Evolutionary conservation across 139 green algal species (phyloP), one percentile per base, ranked within the genome.

Genomic region (Volvox reticuliferus): DNA sequence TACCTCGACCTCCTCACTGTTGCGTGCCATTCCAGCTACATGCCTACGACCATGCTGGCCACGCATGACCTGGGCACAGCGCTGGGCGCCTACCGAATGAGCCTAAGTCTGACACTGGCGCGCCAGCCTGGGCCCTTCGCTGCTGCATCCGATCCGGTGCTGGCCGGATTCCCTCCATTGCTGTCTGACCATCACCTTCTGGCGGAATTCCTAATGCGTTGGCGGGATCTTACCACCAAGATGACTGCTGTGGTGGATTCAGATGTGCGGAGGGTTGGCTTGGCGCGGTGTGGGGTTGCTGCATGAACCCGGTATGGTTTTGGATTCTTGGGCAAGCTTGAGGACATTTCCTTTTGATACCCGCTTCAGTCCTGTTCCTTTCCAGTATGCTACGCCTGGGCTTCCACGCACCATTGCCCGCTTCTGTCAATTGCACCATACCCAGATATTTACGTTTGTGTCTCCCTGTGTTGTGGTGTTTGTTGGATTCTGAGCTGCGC

Each of bases 1-100:
- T 14, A 55, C 44, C 44, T 55, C 44, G 44, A 9, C 44, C 44
- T 55, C 44, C 44, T 55, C 44, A 9, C 44, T 55, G 5, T 9
- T 55, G 44, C 44, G 9, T 55, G 19, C 37, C 28, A 30, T 71
- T 19, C 28, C 93, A 95, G 94, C 28, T 94, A 88, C 75, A 94
- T 95, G 91, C 94, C 94, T 1, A 36, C 69, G 63, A 96, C 92
- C 18, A 89, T 95, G 85, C 78, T 95, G 21, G 92, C 84, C 24
- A 63, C 88, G 12, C 63, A 86, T 6, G 89, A 93, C 84, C 73
- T 94, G 55, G 92, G 35, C 36, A 89, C 75, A 30, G 68, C 88
- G 3, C 75, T 96, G 77, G 94, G 73, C 32, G 75, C 90, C 35
- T 93, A 92, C 81, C 85, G 88, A 21, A 79, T 92, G 32, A 76